A percentile compares a stretch with the other conserved stretches of the same genome.
Conservation (phyloP, 495 filamentous ascomycete species). For the Xylaria longipes region DNA sequence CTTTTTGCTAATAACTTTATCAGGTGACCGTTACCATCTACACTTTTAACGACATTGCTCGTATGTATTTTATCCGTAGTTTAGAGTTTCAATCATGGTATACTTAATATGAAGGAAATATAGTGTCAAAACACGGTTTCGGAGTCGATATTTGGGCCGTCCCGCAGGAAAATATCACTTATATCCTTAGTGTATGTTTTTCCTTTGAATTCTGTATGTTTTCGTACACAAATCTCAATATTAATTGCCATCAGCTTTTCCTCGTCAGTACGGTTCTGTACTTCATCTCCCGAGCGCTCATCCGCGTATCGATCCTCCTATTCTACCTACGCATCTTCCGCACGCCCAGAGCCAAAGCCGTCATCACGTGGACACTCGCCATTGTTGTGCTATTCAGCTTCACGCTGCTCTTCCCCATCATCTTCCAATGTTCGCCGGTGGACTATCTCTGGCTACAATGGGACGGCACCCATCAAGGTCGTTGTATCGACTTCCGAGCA, state of each 20-base stretch:
- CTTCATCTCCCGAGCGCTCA: background rate
- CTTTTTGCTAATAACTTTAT: background rate
- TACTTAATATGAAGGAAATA: background rate
- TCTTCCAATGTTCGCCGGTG: conserved; percentile 43
- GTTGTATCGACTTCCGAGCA: conserved; percentile 31
- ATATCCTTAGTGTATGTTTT: conserved; percentile 11
- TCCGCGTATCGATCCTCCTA: conserved; percentile 15
- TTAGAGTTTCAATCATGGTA: background rate
- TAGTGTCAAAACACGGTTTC: conserved; percentile 44
- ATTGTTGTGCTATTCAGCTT: conserved; percentile 28
- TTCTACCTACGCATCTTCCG: conserved; percentile 8
- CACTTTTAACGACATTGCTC: background rate
- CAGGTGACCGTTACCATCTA: background rate
- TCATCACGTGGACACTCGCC: conserved; percentile 22
- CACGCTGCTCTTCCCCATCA: conserved; percentile 23
- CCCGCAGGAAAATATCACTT: conserved; percentile 52
- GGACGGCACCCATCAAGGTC: conserved; percentile 36
- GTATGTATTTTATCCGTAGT: background rate
- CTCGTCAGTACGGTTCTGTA: background rate
- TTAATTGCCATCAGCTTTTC: background rate
- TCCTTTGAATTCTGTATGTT: background rate
- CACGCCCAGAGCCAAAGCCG: conserved; percentile 8
- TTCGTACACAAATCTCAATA: background rate
- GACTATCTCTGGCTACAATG: conserved; percentile 38
- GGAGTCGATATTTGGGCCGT: conserved; percentile 57